Percentiles rank a stretch among this genome's conserved stretches.
Conservation (phyloP, 129 eudicot genomes). For the Calendula officinalis region DNA sequence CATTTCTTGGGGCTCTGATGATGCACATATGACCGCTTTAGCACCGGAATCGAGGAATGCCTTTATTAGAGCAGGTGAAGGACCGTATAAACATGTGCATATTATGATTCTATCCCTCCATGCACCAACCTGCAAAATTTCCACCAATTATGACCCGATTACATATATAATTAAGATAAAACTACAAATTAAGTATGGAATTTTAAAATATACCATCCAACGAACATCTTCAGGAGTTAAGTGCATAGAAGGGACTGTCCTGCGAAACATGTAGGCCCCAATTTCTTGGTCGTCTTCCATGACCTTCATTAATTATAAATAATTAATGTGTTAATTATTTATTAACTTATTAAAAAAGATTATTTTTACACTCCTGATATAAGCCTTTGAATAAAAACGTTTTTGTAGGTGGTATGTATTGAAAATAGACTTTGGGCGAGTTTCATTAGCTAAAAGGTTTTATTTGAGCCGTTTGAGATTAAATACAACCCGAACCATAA, state of each 20-base stretch:
- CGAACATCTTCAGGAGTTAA: slow-evolving; percentile 80
- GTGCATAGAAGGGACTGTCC: slow-evolving; percentile 90
- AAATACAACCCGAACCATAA: neutral
- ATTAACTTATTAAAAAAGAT: too few species aligned
- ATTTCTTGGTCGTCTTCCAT: slow-evolving; percentile 99
- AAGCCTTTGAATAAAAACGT: neutral
- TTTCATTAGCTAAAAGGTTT: neutral
- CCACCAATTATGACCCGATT: neutral
- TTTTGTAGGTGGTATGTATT: neutral
- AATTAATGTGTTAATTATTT: neutral
- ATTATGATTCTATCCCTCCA: slow-evolving; percentile 95
- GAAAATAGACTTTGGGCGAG: neutral
- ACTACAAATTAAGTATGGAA: slow-evolving; percentile 11
- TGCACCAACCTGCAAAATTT: slow-evolving; percentile 66
- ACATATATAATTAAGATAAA: neutral
- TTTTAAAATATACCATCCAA: slow-evolving; percentile 60
- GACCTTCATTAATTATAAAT: slow-evolving; percentile 47
- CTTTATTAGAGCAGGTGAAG: slow-evolving; percentile 66
- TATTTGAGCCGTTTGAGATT: neutral
- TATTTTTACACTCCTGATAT: neutral
- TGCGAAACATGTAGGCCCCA: slow-evolving; percentile 94
- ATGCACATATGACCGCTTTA: slow-evolving; percentile 85
- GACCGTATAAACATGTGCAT: slow-evolving; percentile 79
- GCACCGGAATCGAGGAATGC: slow-evolving; percentile 93
- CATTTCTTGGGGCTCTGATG: slow-evolving; percentile 78